Conservation (phyloP, 1,284 basidiomycete genomes). For the Inonotus obliquus region DNA sequence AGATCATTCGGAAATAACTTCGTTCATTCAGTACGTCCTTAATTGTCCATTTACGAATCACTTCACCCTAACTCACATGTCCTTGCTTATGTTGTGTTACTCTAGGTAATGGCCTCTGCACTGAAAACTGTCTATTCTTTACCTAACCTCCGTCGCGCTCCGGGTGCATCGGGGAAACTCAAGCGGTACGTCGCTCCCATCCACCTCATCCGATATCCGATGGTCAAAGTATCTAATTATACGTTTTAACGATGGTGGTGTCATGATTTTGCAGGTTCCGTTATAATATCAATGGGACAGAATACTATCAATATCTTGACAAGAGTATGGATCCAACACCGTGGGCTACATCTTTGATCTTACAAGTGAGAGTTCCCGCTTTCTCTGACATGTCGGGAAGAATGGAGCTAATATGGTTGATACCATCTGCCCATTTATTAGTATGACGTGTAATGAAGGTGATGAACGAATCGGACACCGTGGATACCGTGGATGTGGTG, state of each 20-base stretch:
- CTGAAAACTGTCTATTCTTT: conserved; percentile 47
- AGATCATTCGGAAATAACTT: conserved; percentile 48
- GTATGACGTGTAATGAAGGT: no score
- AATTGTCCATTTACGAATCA: neutral
- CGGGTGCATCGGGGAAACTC: conserved; percentile 48
- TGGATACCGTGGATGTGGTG: no score
- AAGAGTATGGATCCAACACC: conserved; percentile 38
- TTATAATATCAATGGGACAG: conserved; percentile 28
- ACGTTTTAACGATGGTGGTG: conserved; percentile 1
- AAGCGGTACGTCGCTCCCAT: conserved; percentile 32
- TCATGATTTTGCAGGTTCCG: conserved; percentile 24
- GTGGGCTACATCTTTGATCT: conserved; percentile 48
- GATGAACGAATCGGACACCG: no score
- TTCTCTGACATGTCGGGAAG: neutral
- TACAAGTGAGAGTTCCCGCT: conserved; percentile 33
- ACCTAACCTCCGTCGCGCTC: conserved; percentile 46
- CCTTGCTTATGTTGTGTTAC: no score
- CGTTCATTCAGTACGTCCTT: conserved; percentile 7
- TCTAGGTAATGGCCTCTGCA: conserved; percentile 40
- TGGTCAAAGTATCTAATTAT: no score
- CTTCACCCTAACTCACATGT: no score
- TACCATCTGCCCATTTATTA: no score
- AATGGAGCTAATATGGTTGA: neutral
- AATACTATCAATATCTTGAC: conserved; percentile 44
- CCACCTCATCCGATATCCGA: neutral